Evolutionary conservation across 1,139 yeast species (phyloP), one percentile per base, ranked within the genome.

Genomic region (Suhomyces yuchorum): DNA sequence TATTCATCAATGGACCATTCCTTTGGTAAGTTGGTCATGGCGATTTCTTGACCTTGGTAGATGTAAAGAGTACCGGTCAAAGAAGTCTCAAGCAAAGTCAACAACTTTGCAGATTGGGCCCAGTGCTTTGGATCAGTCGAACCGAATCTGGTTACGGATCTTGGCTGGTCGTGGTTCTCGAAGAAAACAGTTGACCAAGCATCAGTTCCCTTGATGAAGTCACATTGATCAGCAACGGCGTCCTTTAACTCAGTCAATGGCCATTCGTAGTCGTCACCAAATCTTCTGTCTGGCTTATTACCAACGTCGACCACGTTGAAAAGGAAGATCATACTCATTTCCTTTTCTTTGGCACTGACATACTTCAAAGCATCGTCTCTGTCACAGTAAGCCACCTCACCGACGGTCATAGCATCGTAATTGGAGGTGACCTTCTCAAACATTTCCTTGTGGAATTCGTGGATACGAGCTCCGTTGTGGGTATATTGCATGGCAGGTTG

Each of bases 21-120:
- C 46, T 62, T 55, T 36, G 77, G 74, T 35, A 78, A 62, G 56
- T 81, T 81, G 43, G 74, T 71, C 80, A 77, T 78, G 40, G 81
- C 85, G 50, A 81, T 69, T 59, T 81, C 86, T 59, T 81, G 85
- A 46, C 85, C 85, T 61, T 81, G 85, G 61, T 81, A 81, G 37
- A 81, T 63, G 62, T 71, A 81, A 50, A 80, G 66, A 7, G 86
- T 81, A 44, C 86, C 86, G 23, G 82, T 75, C 55, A 79, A 70
- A 5, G 81, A 56, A 11, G 73, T 55, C 55, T 75, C 74, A 57
- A 81, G 65, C 48, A 77, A 56, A 4, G 82, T 70, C 52, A 81
- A 60, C 61, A 80, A 65, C 59, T 81, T 80, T 19, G 80, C 80
- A 28, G 80, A 71, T 48, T 64, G 58, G 35, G 49, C 59, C 34